These are phyloP conservation scores for Nicotiana tomentosiformis DNA, from an alignment of 257 asterid species.

Conservation along the genomic window DNA sequence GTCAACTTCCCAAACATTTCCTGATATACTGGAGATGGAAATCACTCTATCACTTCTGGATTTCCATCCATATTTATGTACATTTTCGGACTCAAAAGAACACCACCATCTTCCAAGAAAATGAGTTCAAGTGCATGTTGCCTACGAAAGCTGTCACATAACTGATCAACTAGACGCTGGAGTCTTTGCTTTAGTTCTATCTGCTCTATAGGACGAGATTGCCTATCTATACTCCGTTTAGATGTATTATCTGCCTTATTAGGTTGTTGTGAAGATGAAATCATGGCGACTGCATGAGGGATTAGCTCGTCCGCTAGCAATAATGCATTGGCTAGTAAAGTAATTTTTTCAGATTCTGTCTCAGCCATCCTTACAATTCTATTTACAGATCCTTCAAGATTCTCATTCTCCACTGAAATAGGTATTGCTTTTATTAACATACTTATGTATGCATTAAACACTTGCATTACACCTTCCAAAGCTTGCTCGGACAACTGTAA, in stretches of 20 bases:
- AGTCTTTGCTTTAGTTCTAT: conserved; percentile 67
- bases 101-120: conserved; percentile 74
- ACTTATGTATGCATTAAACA: conserved; percentile 53
- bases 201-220: conserved; percentile 51
- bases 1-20: conserved; percentile 69
- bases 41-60: conserved; percentile 73
- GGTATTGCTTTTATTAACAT: conserved; percentile 73
- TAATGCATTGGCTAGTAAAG: conserved; percentile 72
- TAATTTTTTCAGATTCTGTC: conserved; percentile 57
- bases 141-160: conserved; percentile 86
- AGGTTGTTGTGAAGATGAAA: conserved; percentile 26
- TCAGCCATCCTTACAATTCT: conserved; percentile 73
- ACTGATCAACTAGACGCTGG: conserved; percentile 72
- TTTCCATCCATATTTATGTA: conserved; percentile 60
- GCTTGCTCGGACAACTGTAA: conserved; percentile 63
- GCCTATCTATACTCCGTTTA: conserved; percentile 36
- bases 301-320: conserved; percentile 75
- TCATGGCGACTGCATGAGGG: conserved; percentile 65
- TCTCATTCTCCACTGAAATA: conserved; percentile 64
- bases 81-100: conserved; percentile 69
- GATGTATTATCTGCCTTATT: conserved; percentile 36
- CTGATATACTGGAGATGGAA: conserved; percentile 90
- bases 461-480: conserved; percentile 65
- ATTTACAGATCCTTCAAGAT: conserved; percentile 59
- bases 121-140: conserved; percentile 88